These are phyloP conservation scores for Penicillium aurantiogriseum DNA, from an alignment of 2,329 filamentous ascomycete genomes.

Conservation along the genomic window DNA sequence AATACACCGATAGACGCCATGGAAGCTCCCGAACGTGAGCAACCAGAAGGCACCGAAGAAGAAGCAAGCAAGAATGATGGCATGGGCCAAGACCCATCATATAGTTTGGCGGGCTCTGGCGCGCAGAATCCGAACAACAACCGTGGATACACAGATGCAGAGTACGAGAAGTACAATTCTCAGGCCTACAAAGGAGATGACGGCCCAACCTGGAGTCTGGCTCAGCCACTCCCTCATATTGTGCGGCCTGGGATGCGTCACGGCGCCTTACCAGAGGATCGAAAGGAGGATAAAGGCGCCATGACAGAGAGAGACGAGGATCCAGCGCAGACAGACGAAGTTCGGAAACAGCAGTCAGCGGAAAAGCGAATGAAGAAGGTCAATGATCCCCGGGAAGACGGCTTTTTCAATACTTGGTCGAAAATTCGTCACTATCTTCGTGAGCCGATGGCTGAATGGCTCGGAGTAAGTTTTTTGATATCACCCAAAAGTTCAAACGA, in stretches of 20 bases:
- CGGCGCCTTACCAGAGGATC: slow-evolving; percentile 15
- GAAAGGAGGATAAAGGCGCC: slow-evolving; percentile 9
- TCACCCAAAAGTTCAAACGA: background rate
- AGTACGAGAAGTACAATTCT: slow-evolving; percentile 43
- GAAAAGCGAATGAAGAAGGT: slow-evolving; percentile 1
- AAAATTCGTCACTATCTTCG: slow-evolving; percentile 26
- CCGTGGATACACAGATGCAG: background rate
- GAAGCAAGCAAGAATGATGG: slow-evolving; percentile 12
- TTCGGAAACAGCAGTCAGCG: background rate
- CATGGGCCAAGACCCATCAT: slow-evolving; percentile 11
- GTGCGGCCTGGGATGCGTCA: slow-evolving; percentile 49
- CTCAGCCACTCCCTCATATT: slow-evolving; percentile 51
- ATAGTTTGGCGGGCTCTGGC: slow-evolving; percentile 13
- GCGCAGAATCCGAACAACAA: slow-evolving; percentile 10
- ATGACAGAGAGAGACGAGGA: background rate
- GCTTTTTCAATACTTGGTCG: slow-evolving; percentile 31
- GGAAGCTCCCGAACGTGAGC: slow-evolving; percentile 1
- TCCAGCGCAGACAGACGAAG: background rate
- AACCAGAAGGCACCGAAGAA: slow-evolving; percentile 11
- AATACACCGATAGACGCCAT: background rate
- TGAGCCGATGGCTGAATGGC: slow-evolving; percentile 33
- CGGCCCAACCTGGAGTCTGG: slow-evolving; percentile 50
- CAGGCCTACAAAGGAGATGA: slow-evolving; percentile 50
- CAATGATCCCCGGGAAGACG: slow-evolving; percentile 3
- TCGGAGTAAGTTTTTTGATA: slow-evolving; percentile 19